Percentiles rank a stretch among this genome's conserved stretches.
These are phyloP conservation scores for Venturia pyrina DNA, from an alignment of 2,329 filamentous ascomycete genomes.

Conservation along the genomic window DNA sequence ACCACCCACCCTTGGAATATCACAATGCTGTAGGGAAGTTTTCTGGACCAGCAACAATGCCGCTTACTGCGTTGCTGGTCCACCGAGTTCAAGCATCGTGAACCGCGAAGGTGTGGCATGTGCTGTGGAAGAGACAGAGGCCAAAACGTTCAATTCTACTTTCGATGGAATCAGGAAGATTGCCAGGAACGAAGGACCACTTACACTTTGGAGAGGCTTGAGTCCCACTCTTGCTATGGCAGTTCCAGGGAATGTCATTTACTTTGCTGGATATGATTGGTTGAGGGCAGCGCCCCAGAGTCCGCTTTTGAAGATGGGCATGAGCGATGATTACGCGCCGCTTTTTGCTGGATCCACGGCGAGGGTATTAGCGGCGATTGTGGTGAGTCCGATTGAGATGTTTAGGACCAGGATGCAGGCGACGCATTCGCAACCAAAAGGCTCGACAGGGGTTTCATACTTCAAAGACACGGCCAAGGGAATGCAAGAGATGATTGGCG, in stretches of 20 bases:
- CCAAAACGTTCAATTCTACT: conserved; percentile 78
- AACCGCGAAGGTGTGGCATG: conserved; percentile 41
- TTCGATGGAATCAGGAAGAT: conserved; percentile 91
- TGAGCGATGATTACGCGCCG: conserved; percentile 65
- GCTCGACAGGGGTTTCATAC: conserved; percentile 42
- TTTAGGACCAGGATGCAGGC: conserved; percentile 89
- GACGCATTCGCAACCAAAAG: conserved; percentile 25
- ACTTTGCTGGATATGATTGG: conserved; percentile 98
- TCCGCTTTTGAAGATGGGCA: conserved; percentile 46
- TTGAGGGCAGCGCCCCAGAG: conserved; percentile 64
- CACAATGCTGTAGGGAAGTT: conserved; percentile 90
- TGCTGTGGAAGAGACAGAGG: conserved; percentile 77
- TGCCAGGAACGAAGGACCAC: conserved; percentile 78
- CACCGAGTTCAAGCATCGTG: conserved; percentile 32
- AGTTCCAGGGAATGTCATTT: conserved; percentile 92
- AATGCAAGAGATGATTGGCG: conserved; percentile 66
- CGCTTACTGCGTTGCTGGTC: conserved; percentile 67
- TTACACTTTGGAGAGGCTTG: conserved; percentile 82
- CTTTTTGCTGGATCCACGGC: conserved; percentile 71
- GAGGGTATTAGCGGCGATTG: conserved; percentile 68
- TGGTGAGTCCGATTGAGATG: conserved; percentile 86
- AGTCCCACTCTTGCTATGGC: conserved; percentile 94
- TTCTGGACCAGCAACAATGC: conserved; percentile 88
- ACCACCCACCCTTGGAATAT: conserved; percentile 80
- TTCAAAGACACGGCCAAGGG: conserved; percentile 70